phyloP scores from a whole-genome alignment of 139 green algal species.

The Coccomyxa sp. region DNA sequence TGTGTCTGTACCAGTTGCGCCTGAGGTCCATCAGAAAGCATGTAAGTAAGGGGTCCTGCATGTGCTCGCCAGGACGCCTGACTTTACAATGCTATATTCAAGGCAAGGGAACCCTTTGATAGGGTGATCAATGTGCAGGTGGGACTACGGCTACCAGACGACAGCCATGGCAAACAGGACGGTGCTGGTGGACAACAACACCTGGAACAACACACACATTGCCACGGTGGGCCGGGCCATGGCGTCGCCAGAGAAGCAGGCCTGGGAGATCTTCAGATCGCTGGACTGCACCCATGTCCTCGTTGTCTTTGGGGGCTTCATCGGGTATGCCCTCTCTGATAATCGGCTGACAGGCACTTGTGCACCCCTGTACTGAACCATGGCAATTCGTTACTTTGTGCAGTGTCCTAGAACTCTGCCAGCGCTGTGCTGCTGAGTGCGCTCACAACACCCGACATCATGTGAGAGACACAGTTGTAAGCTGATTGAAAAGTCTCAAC shows the following conservation, averaged over 20 bases:
- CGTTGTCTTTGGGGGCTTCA: slow-evolving; percentile 90
- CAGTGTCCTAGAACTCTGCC: too few relatives aligned
- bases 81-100: too few relatives aligned
- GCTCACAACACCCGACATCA: too few relatives aligned
- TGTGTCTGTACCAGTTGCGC: too few relatives aligned
- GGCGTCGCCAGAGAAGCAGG: slow-evolving; percentile 67
- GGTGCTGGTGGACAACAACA: slow-evolving; percentile 95
- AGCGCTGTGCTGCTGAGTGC: too few relatives aligned
- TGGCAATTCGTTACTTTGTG: too few relatives aligned
- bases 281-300: slow-evolving; percentile 96
- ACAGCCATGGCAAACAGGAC: slow-evolving; percentile 91
- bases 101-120: too few relatives aligned
- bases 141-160: slow-evolving; percentile 96
- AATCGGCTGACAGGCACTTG: background rate
- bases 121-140: slow-evolving; percentile 82
- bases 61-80: too few relatives aligned
- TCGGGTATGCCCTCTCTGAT: slow-evolving; percentile 27
- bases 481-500: background rate
- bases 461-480: too few relatives aligned
- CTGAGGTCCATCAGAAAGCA: too few relatives aligned
- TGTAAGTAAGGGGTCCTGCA: too few relatives aligned
- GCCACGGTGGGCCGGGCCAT: slow-evolving; percentile 85
- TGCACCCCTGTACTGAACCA: background rate
- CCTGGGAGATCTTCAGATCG: slow-evolving; percentile 68
- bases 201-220: slow-evolving; percentile 96